Evolutionary conservation across 805 yeast species (phyloP).

Genomic region (Starmera caribaea): DNA sequence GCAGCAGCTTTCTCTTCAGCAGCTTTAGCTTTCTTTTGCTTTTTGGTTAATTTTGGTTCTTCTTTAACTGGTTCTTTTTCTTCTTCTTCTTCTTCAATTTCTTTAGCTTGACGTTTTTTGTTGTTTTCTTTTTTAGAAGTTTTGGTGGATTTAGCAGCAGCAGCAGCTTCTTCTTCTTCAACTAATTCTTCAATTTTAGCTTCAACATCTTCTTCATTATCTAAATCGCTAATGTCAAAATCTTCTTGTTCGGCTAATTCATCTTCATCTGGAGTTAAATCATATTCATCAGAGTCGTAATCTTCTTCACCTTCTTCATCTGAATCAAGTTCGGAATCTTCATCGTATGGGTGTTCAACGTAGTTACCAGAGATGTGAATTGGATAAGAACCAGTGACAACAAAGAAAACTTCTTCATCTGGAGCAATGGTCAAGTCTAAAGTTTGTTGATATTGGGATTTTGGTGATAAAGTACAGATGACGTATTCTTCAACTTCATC

Average conservation of each 20-base stretch:
- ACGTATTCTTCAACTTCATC: slow-evolving; percentile 78
- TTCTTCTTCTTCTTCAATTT: slow-evolving; percentile 20
- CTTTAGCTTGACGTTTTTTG: slow-evolving; percentile 24
- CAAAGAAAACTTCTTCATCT: slow-evolving; percentile 89
- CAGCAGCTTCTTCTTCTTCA: slow-evolving; percentile 44
- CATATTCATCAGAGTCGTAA: slow-evolving; percentile 38
- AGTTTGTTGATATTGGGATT: slow-evolving; percentile 77
- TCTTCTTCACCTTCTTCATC: slow-evolving; percentile 38
- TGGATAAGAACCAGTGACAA: slow-evolving; percentile 93
- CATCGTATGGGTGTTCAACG: slow-evolving; percentile 90
- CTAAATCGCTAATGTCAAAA: slow-evolving; percentile 36
- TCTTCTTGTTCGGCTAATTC: slow-evolving; percentile 38
- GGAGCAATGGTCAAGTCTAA: slow-evolving; percentile 85
- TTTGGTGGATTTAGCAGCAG: slow-evolving; percentile 20
- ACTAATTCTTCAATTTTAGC: slow-evolving; percentile 66
- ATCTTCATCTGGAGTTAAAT: slow-evolving; percentile 71
- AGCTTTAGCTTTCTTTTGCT: slow-evolving; percentile 20
- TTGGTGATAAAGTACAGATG: slow-evolving; percentile 85
- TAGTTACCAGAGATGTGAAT: slow-evolving; percentile 91
- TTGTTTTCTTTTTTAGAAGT: slow-evolving; percentile 15
- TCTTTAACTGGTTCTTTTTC: slow-evolving; percentile 16
- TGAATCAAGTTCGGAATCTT: slow-evolving; percentile 34
- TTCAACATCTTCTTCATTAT: slow-evolving; percentile 57
- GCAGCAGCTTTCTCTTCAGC: slow-evolving; percentile 6
- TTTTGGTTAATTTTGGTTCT: slow-evolving; percentile 17